Base-by-base conservation (phyloP, 1,284 basidiomycete species). In the Schizophyllum amplum region DNA sequence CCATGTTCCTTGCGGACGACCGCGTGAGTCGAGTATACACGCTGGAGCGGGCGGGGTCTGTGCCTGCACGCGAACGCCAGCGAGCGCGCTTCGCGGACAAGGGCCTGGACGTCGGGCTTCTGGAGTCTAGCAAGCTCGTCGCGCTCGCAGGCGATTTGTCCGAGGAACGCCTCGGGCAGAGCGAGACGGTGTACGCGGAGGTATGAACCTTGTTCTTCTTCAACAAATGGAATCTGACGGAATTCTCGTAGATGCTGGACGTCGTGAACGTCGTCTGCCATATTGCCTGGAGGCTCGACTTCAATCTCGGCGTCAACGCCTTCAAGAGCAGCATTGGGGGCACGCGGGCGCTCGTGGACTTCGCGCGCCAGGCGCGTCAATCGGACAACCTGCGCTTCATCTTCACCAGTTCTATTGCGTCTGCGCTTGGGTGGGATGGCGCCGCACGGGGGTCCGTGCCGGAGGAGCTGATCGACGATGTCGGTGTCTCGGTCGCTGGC, bases 221-320 rank as follows among this genome's bases (percentile, higher is more conserved):
- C 24, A 11, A 11, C 24, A 3, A 9, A 1, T 21, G 48, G 3
- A 21, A n/a, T 11, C 21, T 50, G 3, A 33, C 22, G 25, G 15
- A 27, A 21, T 54, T 52, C n/a, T 17, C 46, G 52, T 33, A 59
- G 55, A 22, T 59, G 13, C 54, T 55, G n/a, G 24, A 56, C 9
- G 55, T 56, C 1, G 50, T 57, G 20, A 54, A 54, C 15, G 15
- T 50, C 4, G 56, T 61, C 20, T 59, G 59, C 21, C 60, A 61
- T 46, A 59, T 53, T 20, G 60, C 75, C 1, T 77, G 75, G 75
- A 66, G 64, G 17, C 65, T 76, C 23, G 70, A 77, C 56, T 77
- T 77, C 64, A 77, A 76, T 56, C 57, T 72, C 25, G 62, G 70
- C 0, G 60, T 76, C 1, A 58, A 64, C 1, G 72, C 73, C 0